Percentiles rank a stretch among this genome's conserved stretches.
These are phyloP conservation scores for Pseudocercospora vitis DNA, from an alignment of 2,329 filamentous ascomycete genomes.

Conservation along the genomic window DNA sequence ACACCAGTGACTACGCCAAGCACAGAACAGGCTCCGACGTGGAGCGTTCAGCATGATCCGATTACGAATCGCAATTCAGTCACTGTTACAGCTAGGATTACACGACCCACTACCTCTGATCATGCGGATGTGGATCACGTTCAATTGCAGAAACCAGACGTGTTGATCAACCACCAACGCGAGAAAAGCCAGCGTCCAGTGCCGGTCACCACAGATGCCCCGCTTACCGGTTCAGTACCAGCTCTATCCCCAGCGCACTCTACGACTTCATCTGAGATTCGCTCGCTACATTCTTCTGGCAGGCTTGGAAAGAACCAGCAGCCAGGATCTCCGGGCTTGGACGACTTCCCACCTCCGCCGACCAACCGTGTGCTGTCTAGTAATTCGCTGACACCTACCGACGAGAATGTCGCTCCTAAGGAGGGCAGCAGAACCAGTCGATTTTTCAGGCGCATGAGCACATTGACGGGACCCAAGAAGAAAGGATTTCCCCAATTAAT, in stretches of 20 bases:
- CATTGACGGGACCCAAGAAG: slow-evolving; percentile 44
- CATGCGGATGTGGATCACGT: slow-evolving; percentile 41
- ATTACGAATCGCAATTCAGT: slow-evolving; percentile 66
- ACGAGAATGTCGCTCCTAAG: slow-evolving; percentile 48
- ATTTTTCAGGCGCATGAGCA: slow-evolving; percentile 63
- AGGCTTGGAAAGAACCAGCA: slow-evolving; percentile 19
- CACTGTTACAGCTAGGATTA: slow-evolving; percentile 83
- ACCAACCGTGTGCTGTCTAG: slow-evolving; percentile 21
- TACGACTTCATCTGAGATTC: slow-evolving; percentile 18
- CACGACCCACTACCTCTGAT: slow-evolving; percentile 56
- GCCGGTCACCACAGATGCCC: slow-evolving; percentile 2
- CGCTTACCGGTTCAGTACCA: slow-evolving; percentile 17
- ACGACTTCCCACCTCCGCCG: slow-evolving; percentile 23
- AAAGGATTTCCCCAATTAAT: slow-evolving; percentile 34
- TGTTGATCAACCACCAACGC: slow-evolving; percentile 62
- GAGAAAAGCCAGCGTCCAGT: slow-evolving; percentile 7
- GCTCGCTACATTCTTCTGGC: slow-evolving; percentile 22
- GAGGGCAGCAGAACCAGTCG: slow-evolving; percentile 57
- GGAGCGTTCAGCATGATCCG: slow-evolving; percentile 43
- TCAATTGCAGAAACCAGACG: slow-evolving; percentile 52
- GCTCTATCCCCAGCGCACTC: slow-evolving; percentile 20
- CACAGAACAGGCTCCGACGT: slow-evolving; percentile 38
- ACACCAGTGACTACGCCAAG: slow-evolving; percentile 18
- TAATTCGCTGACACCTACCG: slow-evolving; percentile 35
- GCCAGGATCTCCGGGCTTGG: slow-evolving; percentile 14